phyloP scores from a whole-genome alignment of 1,284 basidiomycete genomes.

The Ustilago sp. region DNA sequence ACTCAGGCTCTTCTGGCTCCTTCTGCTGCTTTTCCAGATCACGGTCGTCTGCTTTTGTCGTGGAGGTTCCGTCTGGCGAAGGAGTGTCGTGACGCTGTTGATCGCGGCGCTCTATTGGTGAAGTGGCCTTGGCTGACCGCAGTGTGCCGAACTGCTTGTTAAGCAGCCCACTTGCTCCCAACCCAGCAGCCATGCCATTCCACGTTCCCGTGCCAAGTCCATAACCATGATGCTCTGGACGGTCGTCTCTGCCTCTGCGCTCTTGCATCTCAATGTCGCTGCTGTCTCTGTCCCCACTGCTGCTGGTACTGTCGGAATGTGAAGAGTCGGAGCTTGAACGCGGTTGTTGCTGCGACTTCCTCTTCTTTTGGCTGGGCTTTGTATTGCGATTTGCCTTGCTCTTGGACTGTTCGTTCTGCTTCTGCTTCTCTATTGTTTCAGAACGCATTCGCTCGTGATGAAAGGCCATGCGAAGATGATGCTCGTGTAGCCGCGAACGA shows the following conservation, averaged over 20 bases:
- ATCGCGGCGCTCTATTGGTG: conserved; percentile 14
- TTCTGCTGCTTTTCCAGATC: conserved; percentile 38
- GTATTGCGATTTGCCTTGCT: conserved; percentile 14
- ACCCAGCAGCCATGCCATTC: conserved; percentile 38
- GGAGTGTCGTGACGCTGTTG: conserved; percentile 34
- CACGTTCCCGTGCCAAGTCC: conserved; percentile 33
- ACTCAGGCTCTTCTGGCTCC: conserved; percentile 27
- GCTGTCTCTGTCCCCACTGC: conserved; percentile 4
- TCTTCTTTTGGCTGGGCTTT: conserved; percentile 16
- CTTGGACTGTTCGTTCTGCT: conserved; percentile 12
- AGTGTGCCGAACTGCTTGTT: conserved; percentile 21
- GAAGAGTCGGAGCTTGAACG: conserved; percentile 35
- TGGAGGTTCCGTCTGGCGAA: conserved; percentile 43
- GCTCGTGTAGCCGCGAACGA: conserved; percentile 53
- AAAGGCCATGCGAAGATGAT: conserved; percentile 53
- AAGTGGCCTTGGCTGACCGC: conserved; percentile 9
- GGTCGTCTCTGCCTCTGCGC: conserved; percentile 16
- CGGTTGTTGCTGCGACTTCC: conserved; percentile 20
- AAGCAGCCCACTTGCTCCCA: conserved; percentile 51
- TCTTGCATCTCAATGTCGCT: conserved; percentile 50
- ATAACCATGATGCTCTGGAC: conserved; percentile 29
- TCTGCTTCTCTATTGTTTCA: conserved; percentile 21
- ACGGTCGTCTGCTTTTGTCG: conserved; percentile 31
- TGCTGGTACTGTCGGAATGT: conserved; percentile 29
- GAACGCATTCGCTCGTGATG: conserved; percentile 35